These are phyloP conservation scores for Salvia splendens DNA, from an alignment of 257 asterid species.

Conservation along the genomic window DNA sequence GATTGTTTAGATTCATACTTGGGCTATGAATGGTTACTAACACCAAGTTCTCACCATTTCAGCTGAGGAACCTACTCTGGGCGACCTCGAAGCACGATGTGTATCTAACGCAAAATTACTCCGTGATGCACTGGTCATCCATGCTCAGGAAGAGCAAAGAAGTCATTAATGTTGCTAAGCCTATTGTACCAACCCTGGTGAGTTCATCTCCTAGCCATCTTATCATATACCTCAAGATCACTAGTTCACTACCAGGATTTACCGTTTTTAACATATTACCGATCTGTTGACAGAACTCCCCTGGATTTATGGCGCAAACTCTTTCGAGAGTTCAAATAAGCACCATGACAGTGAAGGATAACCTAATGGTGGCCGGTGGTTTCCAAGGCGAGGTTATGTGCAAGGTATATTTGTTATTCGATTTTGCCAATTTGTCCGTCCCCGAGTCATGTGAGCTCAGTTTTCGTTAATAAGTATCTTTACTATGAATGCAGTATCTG, in stretches of 20 bases:
- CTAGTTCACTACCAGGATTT: too few relatives aligned
- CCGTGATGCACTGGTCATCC: conserved; percentile 93
- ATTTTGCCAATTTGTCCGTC: not conserved
- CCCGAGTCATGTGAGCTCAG: not conserved
- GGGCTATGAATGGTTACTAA: conserved; percentile 5
- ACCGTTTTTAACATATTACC: too few relatives aligned
- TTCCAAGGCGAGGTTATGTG: conserved; percentile 88
- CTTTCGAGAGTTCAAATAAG: conserved; percentile 79
- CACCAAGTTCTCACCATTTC: conserved; percentile 30
- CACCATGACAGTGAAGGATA: conserved; percentile 74
- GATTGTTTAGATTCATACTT: not conserved
- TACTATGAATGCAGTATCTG: conserved; percentile 44
- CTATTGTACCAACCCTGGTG: conserved; percentile 66
- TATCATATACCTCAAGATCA: too few relatives aligned
- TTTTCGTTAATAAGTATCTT: not conserved
- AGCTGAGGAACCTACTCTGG: conserved; percentile 82
- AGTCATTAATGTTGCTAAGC: conserved; percentile 79
- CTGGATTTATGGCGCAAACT: conserved; percentile 57
- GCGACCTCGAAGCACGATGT: conserved; percentile 93
- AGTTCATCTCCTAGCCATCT: conserved; percentile 11
- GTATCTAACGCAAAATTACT: conserved; percentile 81
- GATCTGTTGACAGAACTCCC: conserved; percentile 46
- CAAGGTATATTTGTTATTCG: conserved; percentile 50
- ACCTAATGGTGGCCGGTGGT: conserved; percentile 83
- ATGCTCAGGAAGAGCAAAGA: conserved; percentile 65